Evolutionary conservation across 305 asterid genomes (phyloP), one percentile per base, ranked within the genome.

Genomic region (Plantago coronopus): DNA sequence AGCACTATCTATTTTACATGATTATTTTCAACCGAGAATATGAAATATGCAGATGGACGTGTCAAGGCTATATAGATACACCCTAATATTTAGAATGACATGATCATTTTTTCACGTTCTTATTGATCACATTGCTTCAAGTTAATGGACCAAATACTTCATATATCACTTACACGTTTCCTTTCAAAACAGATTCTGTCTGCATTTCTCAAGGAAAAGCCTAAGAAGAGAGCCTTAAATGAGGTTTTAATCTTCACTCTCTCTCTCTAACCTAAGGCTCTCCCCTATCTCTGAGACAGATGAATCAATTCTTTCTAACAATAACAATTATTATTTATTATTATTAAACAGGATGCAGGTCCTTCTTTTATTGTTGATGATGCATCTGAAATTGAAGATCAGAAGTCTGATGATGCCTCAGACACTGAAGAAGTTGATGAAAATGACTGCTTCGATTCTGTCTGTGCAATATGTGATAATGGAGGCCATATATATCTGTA

Each of bases 381-480:
- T 67, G 76, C 1, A 46, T 46, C 58, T 34, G 79, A 57, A 69
- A 67, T 49, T 57, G 73, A 70, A 59, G 77, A 74, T 50, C 65
- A 3, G 18, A 68, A 54, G 5, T 67, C 75, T 21, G 87, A 76
- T 14, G 18, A 43, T 25, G 34, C 29, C 16, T 37, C 44, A 20
- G 67, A 53, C 11, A 22, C 22, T 54, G 55, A 68, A 4, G 48
- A 50, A 11, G 67, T 66, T 40, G 75, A 72, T 43, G 81, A 68
- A 19, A 84, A 83, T 59, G 84, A 83, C 61, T 72, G 72, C 48
- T 85, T 82, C 25, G 96, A 86, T 64, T 64, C 76, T 48, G 87
- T 84, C 23, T 86, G 96, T 48, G 87, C 95, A 23, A 78, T 89
- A 53, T 89, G 95, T 79, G 95, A 89, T 45, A 85, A 89, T 50